Evolutionary conservation across 306 rosid species (phyloP).

Genomic region (Gynostemma pentaphyllum): DNA sequence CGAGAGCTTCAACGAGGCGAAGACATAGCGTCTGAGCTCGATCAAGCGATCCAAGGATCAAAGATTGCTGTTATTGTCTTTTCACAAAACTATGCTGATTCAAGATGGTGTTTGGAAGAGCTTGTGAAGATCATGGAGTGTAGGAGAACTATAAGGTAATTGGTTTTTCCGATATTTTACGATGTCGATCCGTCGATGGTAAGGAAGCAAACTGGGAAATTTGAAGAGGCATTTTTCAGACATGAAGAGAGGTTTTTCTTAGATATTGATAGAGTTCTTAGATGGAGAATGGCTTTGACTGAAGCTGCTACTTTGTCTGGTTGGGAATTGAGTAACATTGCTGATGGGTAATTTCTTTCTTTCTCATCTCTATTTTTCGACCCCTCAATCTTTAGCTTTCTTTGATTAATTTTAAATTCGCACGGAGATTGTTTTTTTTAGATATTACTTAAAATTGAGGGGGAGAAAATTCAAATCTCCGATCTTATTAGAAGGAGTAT

Average conservation of each 20-base stretch:
- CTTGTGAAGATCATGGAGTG: conserved; percentile 11
- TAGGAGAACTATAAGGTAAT: neutral
- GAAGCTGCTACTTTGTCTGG: conserved; percentile 5
- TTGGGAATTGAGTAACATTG: neutral
- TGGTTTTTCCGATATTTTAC: conserved; percentile 3
- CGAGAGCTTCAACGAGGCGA: neutral
- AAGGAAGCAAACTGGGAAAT: neutral
- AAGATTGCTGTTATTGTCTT: neutral
- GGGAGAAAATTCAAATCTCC: too few species aligned
- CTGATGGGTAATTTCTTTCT: conserved; percentile 6
- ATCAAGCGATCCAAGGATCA: neutral
- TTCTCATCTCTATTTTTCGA: too few species aligned
- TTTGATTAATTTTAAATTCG: neutral
- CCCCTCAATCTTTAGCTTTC: too few species aligned
- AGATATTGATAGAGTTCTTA: neutral
- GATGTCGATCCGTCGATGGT: conserved; percentile 2
- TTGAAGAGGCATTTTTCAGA: neutral
- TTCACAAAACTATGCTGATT: neutral
- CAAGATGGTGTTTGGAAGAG: conserved; percentile 12
- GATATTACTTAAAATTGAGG: too few species aligned
- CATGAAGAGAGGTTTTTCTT: neutral
- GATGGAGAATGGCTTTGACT: conserved; percentile 6
- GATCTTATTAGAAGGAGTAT: too few species aligned
- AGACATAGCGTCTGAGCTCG: neutral
- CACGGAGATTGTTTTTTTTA: too few species aligned